Base-by-base conservation (phyloP, 768 basidiomycete species). In the Dioszegia crocea region DNA sequence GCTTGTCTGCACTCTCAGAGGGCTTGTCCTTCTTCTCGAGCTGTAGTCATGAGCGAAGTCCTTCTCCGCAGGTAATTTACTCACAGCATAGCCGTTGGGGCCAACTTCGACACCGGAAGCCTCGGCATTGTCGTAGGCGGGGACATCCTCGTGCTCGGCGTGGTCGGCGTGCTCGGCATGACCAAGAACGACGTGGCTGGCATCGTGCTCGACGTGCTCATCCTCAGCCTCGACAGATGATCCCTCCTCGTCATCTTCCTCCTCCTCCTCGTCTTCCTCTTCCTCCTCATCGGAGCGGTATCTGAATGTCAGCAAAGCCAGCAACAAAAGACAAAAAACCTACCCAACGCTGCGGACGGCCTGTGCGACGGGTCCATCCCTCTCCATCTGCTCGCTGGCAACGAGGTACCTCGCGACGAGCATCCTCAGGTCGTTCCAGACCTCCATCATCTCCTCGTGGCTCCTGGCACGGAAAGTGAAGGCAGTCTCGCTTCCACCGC, bases 391-490 rank as follows among this genome's bases (percentile, higher is more conserved):
- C 79, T 98, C 96, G 64, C 87, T 89, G 31, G 92, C 91, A 39
- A 98, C 90, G 53, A 99, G 82, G 75, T 96, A 97, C 62, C 91
- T 78, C 21, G 92, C 91, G 68, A 91, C 93, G 39, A 94, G 80
- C 90, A 93, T 92, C 61, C 89, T 79, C 39, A 93, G 81, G 73
- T 98, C 96, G 73, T 98, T 98, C 96, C 96, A 99, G 90, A 96
- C 96, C 79, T 99, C 96, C 91, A 97, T 91, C 91, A 97, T 91
- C 66, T 97, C 94, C 63, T 98, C 94, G 64, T 88, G 84, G 59
- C 86, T 88, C 60, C 94, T 80, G 45, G 88, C 84, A 33, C 91
- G 83, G 82, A 99, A 98, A 48, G 86, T 88, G 85, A 88, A 98
- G 27, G 89, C 89, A 31, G 72, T 75, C 56, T 79, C 78, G 58